Percentiles rank a stretch among this genome's conserved stretches.
phyloP scores from a whole-genome alignment of 23 red algal species.

The Gracilariopsis chorda region DNA sequence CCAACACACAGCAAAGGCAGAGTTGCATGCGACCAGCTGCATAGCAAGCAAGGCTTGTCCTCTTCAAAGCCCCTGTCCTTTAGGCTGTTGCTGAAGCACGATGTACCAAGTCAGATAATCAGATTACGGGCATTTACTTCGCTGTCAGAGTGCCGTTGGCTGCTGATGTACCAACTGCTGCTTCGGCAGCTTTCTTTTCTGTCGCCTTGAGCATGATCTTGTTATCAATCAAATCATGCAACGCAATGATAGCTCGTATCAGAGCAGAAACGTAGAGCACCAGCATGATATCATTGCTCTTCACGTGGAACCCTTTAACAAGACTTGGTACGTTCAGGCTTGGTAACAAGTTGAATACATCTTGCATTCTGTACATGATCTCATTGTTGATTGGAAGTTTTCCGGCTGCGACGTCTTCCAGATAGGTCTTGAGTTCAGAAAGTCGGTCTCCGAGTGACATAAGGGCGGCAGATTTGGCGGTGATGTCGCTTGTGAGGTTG shows the following conservation, averaged over 20 bases:
- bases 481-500: slow-evolving; percentile 86
- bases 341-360: slow-evolving; percentile 91
- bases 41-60: no score
- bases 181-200: slow-evolving; percentile 80
- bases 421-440: slow-evolving; percentile 75
- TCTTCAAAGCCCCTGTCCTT: no score
- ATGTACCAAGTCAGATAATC: no score
- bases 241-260: slow-evolving; percentile 81
- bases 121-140: no score
- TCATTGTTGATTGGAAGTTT: slow-evolving; percentile 91
- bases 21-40: no score
- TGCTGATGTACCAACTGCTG: slow-evolving; percentile 20
- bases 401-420: slow-evolving; percentile 70
- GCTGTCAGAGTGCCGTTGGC: slow-evolving; percentile 19
- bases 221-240: slow-evolving; percentile 96
- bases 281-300: slow-evolving; percentile 95
- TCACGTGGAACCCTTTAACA: slow-evolving; percentile 67
- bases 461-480: slow-evolving; percentile 83
- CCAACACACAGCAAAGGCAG: no score
- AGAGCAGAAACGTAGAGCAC: slow-evolving; percentile 88
- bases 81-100: no score
- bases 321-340: slow-evolving; percentile 61
- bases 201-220: slow-evolving; percentile 84
- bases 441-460: slow-evolving; percentile 74
- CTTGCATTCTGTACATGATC: slow-evolving; percentile 97